phyloP scores from a whole-genome alignment of 1,284 basidiomycete species.

The Boletus sp. region DNA sequence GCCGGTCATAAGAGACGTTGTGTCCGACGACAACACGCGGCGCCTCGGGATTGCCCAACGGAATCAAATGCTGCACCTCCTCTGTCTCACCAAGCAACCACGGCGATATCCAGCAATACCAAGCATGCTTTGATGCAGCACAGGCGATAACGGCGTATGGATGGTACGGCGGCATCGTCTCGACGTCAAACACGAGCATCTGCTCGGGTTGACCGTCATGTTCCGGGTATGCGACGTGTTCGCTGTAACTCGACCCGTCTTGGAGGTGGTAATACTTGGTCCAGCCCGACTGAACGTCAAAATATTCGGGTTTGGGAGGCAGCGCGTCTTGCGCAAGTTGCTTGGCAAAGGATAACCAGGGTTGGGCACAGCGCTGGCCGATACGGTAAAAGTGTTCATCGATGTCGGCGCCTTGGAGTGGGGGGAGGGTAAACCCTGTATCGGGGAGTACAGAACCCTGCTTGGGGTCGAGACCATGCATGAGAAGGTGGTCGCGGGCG shows the following conservation, averaged over 20 bases:
- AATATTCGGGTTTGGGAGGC: constrained; percentile 68
- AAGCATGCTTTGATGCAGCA: constrained; percentile 78
- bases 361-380: constrained; percentile 71
- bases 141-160: constrained; percentile 89
- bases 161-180: constrained; percentile 84
- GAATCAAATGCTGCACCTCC: constrained; percentile 73
- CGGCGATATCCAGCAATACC: constrained; percentile 97
- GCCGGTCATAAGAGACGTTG: constrained; percentile 94
- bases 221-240: constrained; percentile 60
- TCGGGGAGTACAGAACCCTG: constrained; percentile 81
- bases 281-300: constrained; percentile 86
- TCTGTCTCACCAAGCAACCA: constrained; percentile 78
- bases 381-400: constrained; percentile 90
- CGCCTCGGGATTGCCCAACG: constrained; percentile 55
- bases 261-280: constrained; percentile 73
- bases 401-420: constrained; percentile 79
- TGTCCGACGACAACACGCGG: constrained; percentile 86
- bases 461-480: constrained; percentile 77
- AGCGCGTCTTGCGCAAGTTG: constrained; percentile 56
- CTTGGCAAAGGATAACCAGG: constrained; percentile 78
- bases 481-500: constrained; percentile 74
- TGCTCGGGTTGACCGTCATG: constrained; percentile 65
- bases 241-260: constrained; percentile 67
- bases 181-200: constrained; percentile 90
- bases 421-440: constrained; percentile 79